phyloP scores from a whole-genome alignment of 2,329 filamentous ascomycete genomes.

The Plenodomus lindquistii region DNA sequence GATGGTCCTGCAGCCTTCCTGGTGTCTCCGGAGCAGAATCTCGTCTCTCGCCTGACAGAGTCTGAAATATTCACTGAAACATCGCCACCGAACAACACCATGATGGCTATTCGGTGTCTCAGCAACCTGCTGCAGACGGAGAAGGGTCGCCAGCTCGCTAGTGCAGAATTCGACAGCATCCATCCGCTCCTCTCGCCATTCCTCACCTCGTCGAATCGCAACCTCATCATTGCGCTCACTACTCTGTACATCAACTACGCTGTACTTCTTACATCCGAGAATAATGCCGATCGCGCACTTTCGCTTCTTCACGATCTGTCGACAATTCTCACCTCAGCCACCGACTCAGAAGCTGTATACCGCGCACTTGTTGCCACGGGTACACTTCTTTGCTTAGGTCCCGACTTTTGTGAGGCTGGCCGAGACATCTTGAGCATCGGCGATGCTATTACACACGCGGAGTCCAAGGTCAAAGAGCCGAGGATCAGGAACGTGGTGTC shows the following conservation, averaged over 20 bases:
- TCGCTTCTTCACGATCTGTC: constrained; percentile 65
- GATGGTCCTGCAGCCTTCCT: constrained; percentile 66
- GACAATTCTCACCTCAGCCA: constrained; percentile 66
- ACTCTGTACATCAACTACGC: constrained; percentile 85
- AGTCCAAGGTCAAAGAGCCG: constrained; percentile 61
- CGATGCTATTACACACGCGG: constrained; percentile 52
- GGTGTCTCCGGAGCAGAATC: constrained; percentile 57
- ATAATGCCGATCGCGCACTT: constrained; percentile 54
- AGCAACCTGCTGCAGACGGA: constrained; percentile 81
- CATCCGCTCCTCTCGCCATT: constrained; percentile 67
- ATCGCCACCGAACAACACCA: constrained; percentile 75
- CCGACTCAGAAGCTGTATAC: constrained; percentile 82
- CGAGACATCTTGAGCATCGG: constrained; percentile 61
- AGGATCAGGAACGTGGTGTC: constrained; percentile 62
- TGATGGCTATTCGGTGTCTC: constrained; percentile 82
- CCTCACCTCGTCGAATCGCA: constrained; percentile 65
- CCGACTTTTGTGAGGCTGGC: constrained; percentile 61
- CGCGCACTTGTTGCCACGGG: constrained; percentile 81
- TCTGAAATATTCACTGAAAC: constrained; percentile 62
- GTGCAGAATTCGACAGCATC: constrained; percentile 62
- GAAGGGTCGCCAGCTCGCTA: constrained; percentile 65
- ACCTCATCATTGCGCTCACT: constrained; percentile 78
- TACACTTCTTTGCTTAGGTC: constrained; percentile 69
- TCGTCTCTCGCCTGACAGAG: constrained; percentile 64
- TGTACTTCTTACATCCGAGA: constrained; percentile 65